phyloP scores from a whole-genome alignment of 2,329 filamentous ascomycete genomes.

The Diplodia sapinea region DNA sequence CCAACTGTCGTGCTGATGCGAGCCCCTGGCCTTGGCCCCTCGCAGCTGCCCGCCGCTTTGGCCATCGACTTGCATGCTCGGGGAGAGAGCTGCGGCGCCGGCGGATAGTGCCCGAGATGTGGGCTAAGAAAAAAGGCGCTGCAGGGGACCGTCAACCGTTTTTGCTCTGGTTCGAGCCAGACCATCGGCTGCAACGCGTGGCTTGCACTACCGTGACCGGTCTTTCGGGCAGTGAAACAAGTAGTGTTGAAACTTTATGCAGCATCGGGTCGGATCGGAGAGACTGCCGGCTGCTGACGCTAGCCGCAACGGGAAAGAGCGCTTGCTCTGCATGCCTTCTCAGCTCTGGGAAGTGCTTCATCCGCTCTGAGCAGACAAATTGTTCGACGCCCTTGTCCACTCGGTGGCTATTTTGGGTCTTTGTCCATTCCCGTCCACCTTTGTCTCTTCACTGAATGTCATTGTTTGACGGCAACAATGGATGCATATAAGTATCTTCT shows the following conservation, averaged over 20 bases:
- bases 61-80: not conserved
- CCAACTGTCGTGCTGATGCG: not conserved
- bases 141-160: not conserved
- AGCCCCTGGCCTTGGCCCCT: not conserved
- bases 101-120: not conserved
- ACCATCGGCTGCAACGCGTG: not conserved
- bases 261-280: conserved; percentile 5
- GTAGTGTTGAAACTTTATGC: not conserved
- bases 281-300: not conserved
- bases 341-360: not conserved
- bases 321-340: not conserved
- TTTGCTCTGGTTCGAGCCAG: no score
- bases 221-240: not conserved
- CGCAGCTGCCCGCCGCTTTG: not conserved
- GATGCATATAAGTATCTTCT: not conserved
- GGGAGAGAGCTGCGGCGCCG: not conserved
- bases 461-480: conserved; percentile 1
- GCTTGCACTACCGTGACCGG: not conserved
- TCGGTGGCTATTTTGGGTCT: not conserved
- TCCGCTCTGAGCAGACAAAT: no score
- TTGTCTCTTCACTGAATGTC: not conserved
- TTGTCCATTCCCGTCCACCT: not conserved
- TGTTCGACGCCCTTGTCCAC: no score
- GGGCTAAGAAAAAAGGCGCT: not conserved
- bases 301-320: conserved; percentile 6